A percentile compares a stretch with the other conserved stretches of the same genome.
phyloP scores from a whole-genome alignment of 306 rosid species.

The Prinsepia uniflora region DNA sequence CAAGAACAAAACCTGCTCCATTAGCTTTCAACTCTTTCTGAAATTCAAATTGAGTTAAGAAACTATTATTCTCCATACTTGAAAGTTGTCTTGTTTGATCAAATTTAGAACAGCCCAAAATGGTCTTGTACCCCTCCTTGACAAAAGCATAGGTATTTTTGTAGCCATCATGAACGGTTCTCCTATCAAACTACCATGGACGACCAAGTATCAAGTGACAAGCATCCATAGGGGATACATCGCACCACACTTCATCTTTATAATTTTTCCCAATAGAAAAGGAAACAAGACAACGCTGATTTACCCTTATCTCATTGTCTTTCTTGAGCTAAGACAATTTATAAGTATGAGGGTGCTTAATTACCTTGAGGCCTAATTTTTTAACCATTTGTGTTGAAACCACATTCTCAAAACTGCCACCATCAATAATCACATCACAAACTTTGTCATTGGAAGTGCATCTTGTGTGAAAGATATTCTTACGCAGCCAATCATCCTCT shows the following conservation, averaged over 20 bases:
- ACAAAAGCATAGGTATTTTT: neutral
- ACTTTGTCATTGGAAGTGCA: neutral
- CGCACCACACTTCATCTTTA: neutral
- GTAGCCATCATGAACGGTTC: neutral
- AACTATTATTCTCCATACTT: neutral
- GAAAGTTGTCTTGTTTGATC: neutral
- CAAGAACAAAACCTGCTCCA: neutral
- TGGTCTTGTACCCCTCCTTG: neutral
- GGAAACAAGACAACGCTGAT: neutral
- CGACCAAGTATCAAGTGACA: neutral
- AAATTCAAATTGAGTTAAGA: neutral
- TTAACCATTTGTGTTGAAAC: neutral
- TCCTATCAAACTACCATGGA: neutral
- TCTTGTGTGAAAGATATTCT: neutral
- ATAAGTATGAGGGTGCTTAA: neutral
- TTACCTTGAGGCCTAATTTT: neutral
- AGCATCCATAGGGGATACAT: neutral
- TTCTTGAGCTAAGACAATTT: neutral
- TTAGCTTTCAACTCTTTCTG: neutral
- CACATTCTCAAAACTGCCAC: neutral
- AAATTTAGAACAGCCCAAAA: neutral
- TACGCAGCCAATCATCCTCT: neutral
- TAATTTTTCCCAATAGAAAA: neutral
- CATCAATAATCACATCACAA: neutral
- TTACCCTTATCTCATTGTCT: neutral